phyloP scores from a whole-genome alignment of 2,329 filamentous ascomycete genomes.

The Fusarium kyushuense region DNA sequence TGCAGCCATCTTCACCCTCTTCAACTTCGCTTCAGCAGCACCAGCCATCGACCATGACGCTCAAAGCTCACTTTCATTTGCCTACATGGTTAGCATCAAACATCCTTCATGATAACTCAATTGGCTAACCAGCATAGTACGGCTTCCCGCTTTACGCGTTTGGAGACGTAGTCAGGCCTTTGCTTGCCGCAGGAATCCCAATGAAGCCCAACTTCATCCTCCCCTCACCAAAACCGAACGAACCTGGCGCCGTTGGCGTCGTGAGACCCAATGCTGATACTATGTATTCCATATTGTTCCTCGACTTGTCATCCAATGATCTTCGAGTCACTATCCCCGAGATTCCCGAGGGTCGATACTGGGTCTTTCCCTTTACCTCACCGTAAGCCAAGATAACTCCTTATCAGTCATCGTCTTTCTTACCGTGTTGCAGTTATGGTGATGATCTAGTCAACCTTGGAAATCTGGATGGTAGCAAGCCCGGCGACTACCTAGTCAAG shows the following conservation, averaged over 20 bases:
- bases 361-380: background rate
- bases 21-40: background rate
- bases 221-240: background rate
- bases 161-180: background rate
- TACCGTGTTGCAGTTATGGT: background rate
- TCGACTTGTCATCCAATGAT: background rate
- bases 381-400: background rate
- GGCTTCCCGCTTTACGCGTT: slow-evolving; percentile 2
- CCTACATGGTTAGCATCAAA: background rate
- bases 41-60: background rate
- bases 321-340: background rate
- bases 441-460: background rate
- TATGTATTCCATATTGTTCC: background rate
- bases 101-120: accelerated
- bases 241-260: background rate
- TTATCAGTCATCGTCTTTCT: background rate
- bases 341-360: background rate
- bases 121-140: background rate
- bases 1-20: background rate
- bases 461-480: background rate
- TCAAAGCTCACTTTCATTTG: background rate
- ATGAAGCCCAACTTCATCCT: background rate
- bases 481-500: background rate
- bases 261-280: background rate
- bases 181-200: background rate